phyloP scores from a whole-genome alignment of 2,329 filamentous ascomycete genomes.

The Colletotrichum graminicola region DNA sequence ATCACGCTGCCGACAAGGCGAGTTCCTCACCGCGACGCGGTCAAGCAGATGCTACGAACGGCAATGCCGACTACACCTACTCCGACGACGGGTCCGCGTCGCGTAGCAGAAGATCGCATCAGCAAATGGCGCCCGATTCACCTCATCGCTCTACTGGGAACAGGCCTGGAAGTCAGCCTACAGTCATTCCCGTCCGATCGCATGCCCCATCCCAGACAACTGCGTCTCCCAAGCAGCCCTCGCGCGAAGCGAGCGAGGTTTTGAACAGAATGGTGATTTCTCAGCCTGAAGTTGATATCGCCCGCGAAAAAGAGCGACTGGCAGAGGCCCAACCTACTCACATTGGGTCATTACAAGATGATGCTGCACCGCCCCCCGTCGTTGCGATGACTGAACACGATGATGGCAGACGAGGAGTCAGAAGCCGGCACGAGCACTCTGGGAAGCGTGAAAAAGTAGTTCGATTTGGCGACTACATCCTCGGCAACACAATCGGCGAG shows the following conservation, averaged over 20 bases:
- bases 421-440: slow-evolving; percentile 72
- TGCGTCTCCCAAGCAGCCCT: slow-evolving; percentile 69
- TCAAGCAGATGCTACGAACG: slow-evolving; percentile 53
- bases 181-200: slow-evolving; percentile 60
- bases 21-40: slow-evolving; percentile 58
- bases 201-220: slow-evolving; percentile 55
- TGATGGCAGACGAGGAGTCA: slow-evolving; percentile 62
- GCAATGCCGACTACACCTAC: slow-evolving; percentile 47
- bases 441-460: slow-evolving; percentile 73
- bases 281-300: slow-evolving; percentile 79
- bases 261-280: slow-evolving; percentile 83
- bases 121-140: slow-evolving; percentile 55
- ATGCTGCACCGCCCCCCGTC: slow-evolving; percentile 60
- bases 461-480: slow-evolving; percentile 94
- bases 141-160: slow-evolving; percentile 54
- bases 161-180: slow-evolving; percentile 49
- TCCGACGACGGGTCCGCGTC: slow-evolving; percentile 54
- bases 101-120: slow-evolving; percentile 55
- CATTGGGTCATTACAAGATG: slow-evolving; percentile 53
- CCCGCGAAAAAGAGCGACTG: slow-evolving; percentile 77
- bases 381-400: slow-evolving; percentile 58
- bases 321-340: slow-evolving; percentile 67
- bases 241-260: slow-evolving; percentile 82
- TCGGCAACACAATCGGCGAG: slow-evolving; percentile 96
- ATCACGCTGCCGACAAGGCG: slow-evolving; percentile 60